Conservation (phyloP, 768 basidiomycete genomes). For the Hygrocybe coccinea region DNA sequence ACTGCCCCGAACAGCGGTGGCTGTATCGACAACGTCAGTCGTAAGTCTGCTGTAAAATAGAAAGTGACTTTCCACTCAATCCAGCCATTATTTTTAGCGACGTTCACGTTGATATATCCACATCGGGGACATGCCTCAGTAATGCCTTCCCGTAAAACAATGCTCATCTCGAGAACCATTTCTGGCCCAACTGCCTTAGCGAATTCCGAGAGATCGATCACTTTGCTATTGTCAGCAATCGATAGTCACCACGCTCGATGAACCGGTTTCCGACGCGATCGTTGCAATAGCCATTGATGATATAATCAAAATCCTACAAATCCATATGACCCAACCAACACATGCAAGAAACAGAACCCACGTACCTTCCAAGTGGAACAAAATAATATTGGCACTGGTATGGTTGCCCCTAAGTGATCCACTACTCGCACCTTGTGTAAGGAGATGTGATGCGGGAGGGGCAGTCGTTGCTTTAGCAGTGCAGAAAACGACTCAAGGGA, state of each 20-base stretch:
- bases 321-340: not conserved
- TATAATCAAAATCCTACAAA: slow-evolving; percentile 6
- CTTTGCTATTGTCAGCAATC: not conserved
- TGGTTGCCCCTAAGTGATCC: slow-evolving; percentile 2
- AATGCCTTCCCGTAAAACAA: not conserved
- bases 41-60: not conserved
- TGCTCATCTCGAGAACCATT: slow-evolving; percentile 7
- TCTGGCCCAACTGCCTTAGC: not conserved
- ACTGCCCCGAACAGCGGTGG: not conserved
- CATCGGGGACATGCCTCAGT: slow-evolving; percentile 3
- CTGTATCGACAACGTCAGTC: not conserved
- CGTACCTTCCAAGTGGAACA: slow-evolving; percentile 4
- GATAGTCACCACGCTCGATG: slow-evolving; percentile 1
- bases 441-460: not conserved
- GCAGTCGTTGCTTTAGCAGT: not conserved
- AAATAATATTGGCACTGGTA: slow-evolving; percentile 1
- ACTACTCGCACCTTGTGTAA: not conserved
- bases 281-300: slow-evolving; percentile 6
- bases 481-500: not conserved
- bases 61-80: slow-evolving; percentile 4
- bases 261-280: not conserved
- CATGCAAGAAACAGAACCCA: not conserved
- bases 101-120: not conserved
- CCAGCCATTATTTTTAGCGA: not conserved
- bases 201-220: slow-evolving; percentile 3